These are phyloP conservation scores for Colletotrichum sp. DNA, from an alignment of 2,329 filamentous ascomycete species.

Conservation along the genomic window DNA sequence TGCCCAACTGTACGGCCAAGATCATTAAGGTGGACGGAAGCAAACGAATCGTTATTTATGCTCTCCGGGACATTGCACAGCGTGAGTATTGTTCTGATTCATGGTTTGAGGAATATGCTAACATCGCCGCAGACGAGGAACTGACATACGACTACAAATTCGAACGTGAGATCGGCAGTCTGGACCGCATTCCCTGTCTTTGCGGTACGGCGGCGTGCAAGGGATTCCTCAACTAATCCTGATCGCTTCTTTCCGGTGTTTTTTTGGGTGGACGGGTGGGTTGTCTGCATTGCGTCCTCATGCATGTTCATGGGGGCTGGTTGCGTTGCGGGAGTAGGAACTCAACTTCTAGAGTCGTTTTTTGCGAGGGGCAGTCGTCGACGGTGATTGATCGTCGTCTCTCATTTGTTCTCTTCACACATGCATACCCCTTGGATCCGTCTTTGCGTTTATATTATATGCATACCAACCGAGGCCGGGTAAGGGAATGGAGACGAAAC, in stretches of 20 bases:
- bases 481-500: constrained; percentile 8
- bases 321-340: constrained; percentile 13
- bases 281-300: constrained; percentile 5
- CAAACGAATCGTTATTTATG: constrained; percentile 99
- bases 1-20: constrained; percentile 98
- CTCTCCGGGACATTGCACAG: constrained; percentile 90
- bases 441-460: constrained; percentile 23
- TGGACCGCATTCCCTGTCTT: constrained; percentile 95
- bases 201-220: constrained; percentile 97
- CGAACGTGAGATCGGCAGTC: constrained; percentile 92
- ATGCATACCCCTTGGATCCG: constrained; percentile 22
- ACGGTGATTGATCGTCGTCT: neutral
- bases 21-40: constrained; percentile 99
- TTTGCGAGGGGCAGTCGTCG: neutral
- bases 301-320: neutral
- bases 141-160: constrained; percentile 99
- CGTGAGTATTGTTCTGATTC: constrained; percentile 65
- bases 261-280: neutral
- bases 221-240: constrained; percentile 88
- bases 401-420: constrained; percentile 17
- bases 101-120: constrained; percentile 19
- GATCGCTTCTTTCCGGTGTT: constrained; percentile 13
- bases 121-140: constrained; percentile 78
- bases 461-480: constrained; percentile 9
- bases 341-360: constrained; percentile 4